phyloP scores from a whole-genome alignment of 192 early-diverging fungal genomes.

The Coemansia sp. region DNA sequence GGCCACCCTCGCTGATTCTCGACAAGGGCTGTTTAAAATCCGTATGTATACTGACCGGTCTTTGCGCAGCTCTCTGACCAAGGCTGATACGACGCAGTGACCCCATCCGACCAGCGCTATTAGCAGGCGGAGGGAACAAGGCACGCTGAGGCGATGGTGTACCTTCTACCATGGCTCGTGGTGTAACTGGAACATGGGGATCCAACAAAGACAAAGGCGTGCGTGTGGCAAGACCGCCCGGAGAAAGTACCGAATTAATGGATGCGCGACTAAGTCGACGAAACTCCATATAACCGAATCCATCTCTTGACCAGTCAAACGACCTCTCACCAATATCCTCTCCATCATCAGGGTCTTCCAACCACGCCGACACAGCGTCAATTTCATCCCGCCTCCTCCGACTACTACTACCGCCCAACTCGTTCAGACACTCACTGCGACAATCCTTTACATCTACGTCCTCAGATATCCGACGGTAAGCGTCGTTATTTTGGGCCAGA shows the following conservation, averaged over 20 bases:
- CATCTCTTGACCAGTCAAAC: conserved; percentile 49
- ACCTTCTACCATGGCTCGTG: background rate
- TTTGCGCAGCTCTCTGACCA: background rate
- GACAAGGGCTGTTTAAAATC: conserved; percentile 13
- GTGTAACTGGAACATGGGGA: background rate
- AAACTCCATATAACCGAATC: conserved; percentile 56
- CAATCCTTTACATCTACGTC: conserved; percentile 30
- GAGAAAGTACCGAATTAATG: conserved; percentile 23
- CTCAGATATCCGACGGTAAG: conserved; percentile 19
- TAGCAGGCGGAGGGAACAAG: background rate
- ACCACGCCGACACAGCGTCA: conserved; percentile 21
- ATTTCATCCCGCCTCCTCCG: conserved; percentile 16
- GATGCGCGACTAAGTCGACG: conserved; percentile 33
- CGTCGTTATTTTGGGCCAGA: conserved; percentile 21
- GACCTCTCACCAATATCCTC: conserved; percentile 22
- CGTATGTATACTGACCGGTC: background rate
- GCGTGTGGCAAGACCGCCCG: background rate
- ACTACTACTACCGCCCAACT: conserved; percentile 29
- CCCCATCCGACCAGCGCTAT: background rate
- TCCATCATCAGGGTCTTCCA: conserved; percentile 26
- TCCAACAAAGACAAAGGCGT: background rate
- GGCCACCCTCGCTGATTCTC: conserved; percentile 11
- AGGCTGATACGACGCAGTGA: conserved; percentile 9
- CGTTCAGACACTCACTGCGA: conserved; percentile 29
- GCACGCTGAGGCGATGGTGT: conserved; percentile 4